Percentiles rank a stretch among this genome's conserved stretches.
phyloP scores from a whole-genome alignment of 139 green algal genomes.

The Chlamydomonas incerta region DNA sequence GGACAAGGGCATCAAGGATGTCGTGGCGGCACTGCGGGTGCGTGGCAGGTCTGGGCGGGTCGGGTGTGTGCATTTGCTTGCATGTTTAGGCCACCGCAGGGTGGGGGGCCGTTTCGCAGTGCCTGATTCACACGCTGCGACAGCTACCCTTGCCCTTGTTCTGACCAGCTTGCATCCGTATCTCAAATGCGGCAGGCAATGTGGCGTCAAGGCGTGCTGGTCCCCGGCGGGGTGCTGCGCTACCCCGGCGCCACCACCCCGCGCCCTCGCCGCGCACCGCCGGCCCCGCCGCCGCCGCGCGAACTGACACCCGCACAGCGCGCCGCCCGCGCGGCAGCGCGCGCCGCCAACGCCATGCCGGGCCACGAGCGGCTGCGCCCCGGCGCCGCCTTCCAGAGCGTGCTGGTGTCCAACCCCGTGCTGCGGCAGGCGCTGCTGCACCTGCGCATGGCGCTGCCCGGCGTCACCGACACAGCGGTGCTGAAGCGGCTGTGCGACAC shows the following conservation, averaged over 20 bases:
- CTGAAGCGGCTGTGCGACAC: neutral
- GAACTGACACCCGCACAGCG: neutral
- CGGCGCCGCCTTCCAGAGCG: neutral
- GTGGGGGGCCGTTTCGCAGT: too few relatives aligned
- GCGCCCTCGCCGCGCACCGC: neutral
- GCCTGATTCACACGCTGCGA: too few relatives aligned
- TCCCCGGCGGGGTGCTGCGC: constrained; percentile 18
- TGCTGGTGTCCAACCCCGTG: constrained; percentile 23
- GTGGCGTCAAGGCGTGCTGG: constrained; percentile 13
- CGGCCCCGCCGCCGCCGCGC: neutral
- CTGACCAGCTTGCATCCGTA: too few relatives aligned
- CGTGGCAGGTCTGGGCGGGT: neutral
- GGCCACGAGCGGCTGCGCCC: neutral
- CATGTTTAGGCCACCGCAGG: too few relatives aligned
- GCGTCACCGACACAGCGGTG: neutral
- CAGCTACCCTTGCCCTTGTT: neutral
- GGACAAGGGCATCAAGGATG: neutral
- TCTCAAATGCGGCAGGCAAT: neutral
- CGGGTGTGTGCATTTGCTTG: too few relatives aligned
- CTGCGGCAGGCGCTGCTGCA: constrained; percentile 26
- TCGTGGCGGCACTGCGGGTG: neutral
- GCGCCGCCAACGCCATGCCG: neutral
- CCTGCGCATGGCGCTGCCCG: constrained; percentile 21
- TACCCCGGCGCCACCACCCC: constrained; percentile 18
- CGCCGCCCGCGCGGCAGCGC: neutral